Percentiles rank a stretch among this genome's conserved stretches.
These are phyloP conservation scores for Dipteronia dyeriana DNA, from an alignment of 345 rosid species.

Conservation along the genomic window DNA sequence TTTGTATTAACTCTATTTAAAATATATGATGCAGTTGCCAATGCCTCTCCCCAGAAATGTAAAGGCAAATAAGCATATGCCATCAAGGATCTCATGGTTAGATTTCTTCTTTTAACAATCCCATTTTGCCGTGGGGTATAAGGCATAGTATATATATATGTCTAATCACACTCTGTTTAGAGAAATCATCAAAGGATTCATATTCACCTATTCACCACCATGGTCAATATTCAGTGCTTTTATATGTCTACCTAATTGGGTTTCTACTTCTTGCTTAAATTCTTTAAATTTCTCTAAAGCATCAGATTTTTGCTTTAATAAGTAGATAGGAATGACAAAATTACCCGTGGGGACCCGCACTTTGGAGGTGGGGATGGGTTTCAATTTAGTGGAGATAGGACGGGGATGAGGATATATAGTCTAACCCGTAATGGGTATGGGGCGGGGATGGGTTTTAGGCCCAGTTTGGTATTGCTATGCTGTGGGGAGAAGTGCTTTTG, in stretches of 20 bases:
- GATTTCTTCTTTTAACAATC: neutral
- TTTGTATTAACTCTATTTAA: neutral
- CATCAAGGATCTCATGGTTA: neutral
- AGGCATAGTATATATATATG: neutral
- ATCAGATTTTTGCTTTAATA: neutral
- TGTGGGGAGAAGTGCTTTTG: too few species aligned
- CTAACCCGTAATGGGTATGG: too few species aligned
- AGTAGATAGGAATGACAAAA: too few species aligned
- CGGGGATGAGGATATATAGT: too few species aligned
- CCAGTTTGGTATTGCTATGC: too few species aligned
- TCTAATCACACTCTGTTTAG: neutral
- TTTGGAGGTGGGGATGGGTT: too few species aligned
- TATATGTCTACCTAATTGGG: neutral
- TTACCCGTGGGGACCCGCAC: too few species aligned
- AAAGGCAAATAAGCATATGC: neutral
- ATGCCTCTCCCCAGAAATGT: neutral
- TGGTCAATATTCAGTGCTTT: neutral
- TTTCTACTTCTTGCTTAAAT: neutral
- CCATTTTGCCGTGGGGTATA: neutral
- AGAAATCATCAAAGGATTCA: neutral
- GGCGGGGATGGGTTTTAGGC: too few species aligned
- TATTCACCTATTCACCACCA: neutral
- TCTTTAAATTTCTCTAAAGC: neutral
- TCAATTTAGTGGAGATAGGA: too few species aligned
- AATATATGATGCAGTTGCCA: neutral